phyloP scores from a whole-genome alignment of 1,284 basidiomycete genomes.

The Ceratobasidium sp. region DNA sequence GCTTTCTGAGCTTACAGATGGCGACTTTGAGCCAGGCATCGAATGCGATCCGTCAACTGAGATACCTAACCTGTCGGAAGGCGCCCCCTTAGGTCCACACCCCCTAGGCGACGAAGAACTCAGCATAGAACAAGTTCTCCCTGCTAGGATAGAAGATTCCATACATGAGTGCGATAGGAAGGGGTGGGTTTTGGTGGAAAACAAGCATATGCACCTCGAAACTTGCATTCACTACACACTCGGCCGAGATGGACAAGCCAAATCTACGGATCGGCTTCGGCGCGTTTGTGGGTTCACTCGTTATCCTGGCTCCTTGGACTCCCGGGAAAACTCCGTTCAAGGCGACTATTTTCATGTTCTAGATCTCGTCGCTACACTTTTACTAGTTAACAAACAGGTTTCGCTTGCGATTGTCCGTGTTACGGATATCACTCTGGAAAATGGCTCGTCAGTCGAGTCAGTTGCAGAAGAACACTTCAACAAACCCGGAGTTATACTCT shows the following conservation, averaged over 20 bases:
- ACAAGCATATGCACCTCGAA: constrained; percentile 8
- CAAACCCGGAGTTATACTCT: neutral
- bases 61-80: neutral
- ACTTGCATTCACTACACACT: constrained; percentile 8
- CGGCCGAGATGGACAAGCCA: neutral
- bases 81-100: neutral
- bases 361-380: constrained; percentile 10
- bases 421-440: neutral
- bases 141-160: neutral
- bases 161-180: neutral
- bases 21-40: neutral
- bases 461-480: neutral
- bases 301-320: neutral
- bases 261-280: constrained; percentile 21
- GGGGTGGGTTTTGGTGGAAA: constrained; percentile 9
- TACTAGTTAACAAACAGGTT: neutral
- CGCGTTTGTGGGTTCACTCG: constrained; percentile 30
- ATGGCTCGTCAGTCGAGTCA: neutral
- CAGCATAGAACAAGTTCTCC: too few relatives aligned
- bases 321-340: neutral
- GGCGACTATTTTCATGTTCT: constrained; percentile 11
- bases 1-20: neutral
- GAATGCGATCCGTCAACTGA: neutral
- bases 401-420: neutral
- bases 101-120: neutral